These are phyloP conservation scores for Saccharomyces hybrid DNA, from an alignment of 1,139 yeast species.

Conservation along the genomic window DNA sequence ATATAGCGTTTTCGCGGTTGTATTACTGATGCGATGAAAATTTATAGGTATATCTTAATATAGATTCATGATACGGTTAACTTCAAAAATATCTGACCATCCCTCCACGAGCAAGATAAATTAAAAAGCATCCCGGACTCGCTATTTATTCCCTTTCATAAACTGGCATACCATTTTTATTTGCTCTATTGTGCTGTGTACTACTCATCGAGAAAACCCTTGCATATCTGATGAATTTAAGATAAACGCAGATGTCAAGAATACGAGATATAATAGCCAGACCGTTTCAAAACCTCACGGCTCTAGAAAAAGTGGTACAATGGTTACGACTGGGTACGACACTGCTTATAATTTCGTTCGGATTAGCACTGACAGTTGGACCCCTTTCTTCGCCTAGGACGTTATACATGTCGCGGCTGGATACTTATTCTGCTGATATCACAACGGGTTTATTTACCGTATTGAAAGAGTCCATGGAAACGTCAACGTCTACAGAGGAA, in stretches of 20 bases:
- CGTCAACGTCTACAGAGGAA: constrained; percentile 16
- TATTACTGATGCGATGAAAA: constrained; percentile 1
- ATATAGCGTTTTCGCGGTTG: background rate
- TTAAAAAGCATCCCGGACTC: background rate
- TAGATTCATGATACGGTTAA: background rate
- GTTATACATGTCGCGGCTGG: constrained; percentile 20
- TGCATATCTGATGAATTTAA: constrained; percentile 9
- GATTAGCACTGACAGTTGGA: constrained; percentile 18
- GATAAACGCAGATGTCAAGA: constrained; percentile 8
- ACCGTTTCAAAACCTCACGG: constrained; percentile 22
- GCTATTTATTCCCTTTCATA: background rate
- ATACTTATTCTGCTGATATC: constrained; percentile 23
- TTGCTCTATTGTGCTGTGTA: background rate
- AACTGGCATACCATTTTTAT: background rate
- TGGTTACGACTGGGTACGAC: constrained; percentile 20
- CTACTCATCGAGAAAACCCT: background rate
- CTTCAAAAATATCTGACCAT: background rate
- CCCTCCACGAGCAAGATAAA: background rate
- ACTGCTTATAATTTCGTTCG: constrained; percentile 15
- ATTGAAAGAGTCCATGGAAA: constrained; percentile 20
- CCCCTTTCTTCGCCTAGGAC: constrained; percentile 18
- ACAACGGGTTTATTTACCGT: constrained; percentile 24
- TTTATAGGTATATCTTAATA: background rate
- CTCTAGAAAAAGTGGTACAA: constrained; percentile 21
- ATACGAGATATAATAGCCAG: background rate